Evolutionary conservation across 2,329 filamentous ascomycete species (phyloP), one percentile per base, ranked within the genome.

Genomic region (Ambrosiella xylebori): DNA sequence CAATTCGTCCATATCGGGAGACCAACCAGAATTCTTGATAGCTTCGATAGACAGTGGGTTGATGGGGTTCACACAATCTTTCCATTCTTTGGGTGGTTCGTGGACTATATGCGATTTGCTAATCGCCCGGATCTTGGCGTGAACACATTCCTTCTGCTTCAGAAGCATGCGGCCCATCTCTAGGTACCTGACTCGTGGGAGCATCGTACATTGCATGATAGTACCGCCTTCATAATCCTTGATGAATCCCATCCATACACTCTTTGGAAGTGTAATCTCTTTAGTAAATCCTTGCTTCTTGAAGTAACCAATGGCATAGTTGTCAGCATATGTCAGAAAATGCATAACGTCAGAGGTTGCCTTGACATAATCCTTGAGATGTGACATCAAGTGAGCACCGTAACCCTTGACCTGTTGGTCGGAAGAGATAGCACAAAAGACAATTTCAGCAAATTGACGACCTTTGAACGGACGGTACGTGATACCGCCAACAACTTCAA

Each of bases 221-320:
- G 93, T 98, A 60, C 93, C 93, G 59, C 93, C 93, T 71, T 98
- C 93, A 69, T 98, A 98, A 68, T 98, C 93, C 68, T 98, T 98
- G 74, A 98, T 98, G 66, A 97, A 98, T 2, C 93, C 93, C 93
- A 97, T 97, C 93, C 93, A 98, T 2, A 88, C 84, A 1, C 84
- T 82, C 65, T 84, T 86, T 60, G 93, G 86, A 0, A 98, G 80
- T 0, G 90, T 95, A 63, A 98, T 97, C 65, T 98, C 91, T 69
- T 98, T 98, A 1, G 93, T 97, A 67, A 98, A 98, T 0, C 93
- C 93, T 68, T 98, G 93, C 69, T 98, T 98, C 70, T 97, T 95
- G 71, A 98, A 98, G 70, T 97, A 98, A 9, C 93, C 93, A 63
- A 95, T 98, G 44, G 93, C 93, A 67, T 97, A 97, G 70, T 98